phyloP scores from a whole-genome alignment of 2,329 filamentous ascomycete genomes.

The Colletotrichum eremochloae region DNA sequence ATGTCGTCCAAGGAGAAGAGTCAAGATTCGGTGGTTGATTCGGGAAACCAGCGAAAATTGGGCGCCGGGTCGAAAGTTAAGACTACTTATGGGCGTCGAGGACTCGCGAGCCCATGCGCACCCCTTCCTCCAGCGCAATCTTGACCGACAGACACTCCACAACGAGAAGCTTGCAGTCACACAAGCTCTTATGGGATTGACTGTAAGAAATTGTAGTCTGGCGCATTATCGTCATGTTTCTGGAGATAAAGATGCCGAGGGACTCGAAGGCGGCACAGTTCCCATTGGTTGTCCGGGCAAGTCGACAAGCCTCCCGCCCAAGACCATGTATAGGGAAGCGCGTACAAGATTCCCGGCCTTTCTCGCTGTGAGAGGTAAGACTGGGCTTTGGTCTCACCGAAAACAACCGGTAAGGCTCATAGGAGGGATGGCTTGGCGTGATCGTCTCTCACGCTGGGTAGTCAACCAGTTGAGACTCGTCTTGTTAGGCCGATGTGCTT shows the following conservation, averaged over 20 bases:
- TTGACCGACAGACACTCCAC: not conserved
- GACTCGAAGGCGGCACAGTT: not conserved
- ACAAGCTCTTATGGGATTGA: not conserved
- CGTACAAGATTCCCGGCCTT: not conserved
- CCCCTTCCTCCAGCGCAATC: not conserved
- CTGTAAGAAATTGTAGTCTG: not conserved
- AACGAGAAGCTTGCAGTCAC: not conserved
- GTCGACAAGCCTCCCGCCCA: constrained; percentile 1
- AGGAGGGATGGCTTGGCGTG: not conserved
- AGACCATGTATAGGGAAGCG: constrained; percentile 4
- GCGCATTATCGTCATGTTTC: not conserved
- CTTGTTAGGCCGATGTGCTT: not conserved
- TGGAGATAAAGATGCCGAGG: not conserved
- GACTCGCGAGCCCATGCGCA: not conserved
- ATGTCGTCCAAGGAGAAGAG: no score
- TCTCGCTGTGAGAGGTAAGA: not conserved
- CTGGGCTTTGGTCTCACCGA: not conserved
- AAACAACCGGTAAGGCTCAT: not conserved
- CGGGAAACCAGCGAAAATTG: not conserved
- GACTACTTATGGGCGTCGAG: not conserved
- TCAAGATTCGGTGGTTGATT: not conserved
- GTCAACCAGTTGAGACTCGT: not conserved
- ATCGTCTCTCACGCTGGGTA: not conserved
- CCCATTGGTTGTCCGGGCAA: constrained; percentile 15
- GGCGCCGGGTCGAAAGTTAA: not conserved